A percentile compares a stretch with the other conserved stretches of the same genome.
These are phyloP conservation scores for Cordyceps pruinosa DNA, from an alignment of 2,329 filamentous ascomycete species.

Conservation along the genomic window DNA sequence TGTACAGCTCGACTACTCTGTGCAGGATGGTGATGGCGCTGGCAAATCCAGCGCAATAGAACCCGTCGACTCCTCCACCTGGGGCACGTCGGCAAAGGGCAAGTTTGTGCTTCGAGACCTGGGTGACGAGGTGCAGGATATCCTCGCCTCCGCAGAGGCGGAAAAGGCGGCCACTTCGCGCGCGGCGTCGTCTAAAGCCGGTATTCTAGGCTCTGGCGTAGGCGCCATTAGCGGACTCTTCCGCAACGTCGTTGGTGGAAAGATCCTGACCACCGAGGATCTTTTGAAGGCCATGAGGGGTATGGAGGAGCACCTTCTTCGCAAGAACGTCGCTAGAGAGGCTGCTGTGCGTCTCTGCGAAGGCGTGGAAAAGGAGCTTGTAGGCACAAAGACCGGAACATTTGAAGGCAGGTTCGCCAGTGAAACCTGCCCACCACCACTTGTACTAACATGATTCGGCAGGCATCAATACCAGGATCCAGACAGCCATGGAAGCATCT, in stretches of 20 bases:
- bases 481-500: conserved; percentile 82
- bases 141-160: conserved; percentile 72
- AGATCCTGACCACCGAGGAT: conserved; percentile 81
- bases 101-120: conserved; percentile 92
- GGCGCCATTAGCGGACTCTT: conserved; percentile 83
- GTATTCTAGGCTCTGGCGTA: conserved; percentile 71
- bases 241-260: conserved; percentile 90
- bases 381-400: conserved; percentile 84
- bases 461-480: conserved; percentile 74
- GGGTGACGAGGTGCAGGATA: conserved; percentile 86
- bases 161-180: conserved; percentile 46
- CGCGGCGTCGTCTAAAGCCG: conserved; percentile 41
- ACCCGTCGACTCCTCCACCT: conserved; percentile 68
- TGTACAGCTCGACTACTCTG: conserved; percentile 85
- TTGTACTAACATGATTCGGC: conserved; percentile 1
- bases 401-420: conserved; percentile 59
- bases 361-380: conserved; percentile 80
- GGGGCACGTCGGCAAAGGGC: conserved; percentile 81
- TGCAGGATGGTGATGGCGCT: conserved; percentile 38
- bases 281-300: conserved; percentile 87
- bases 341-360: conserved; percentile 86
- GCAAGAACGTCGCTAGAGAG: conserved; percentile 94
- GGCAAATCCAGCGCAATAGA: conserved; percentile 58
- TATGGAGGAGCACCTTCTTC: conserved; percentile 90
- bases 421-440: not conserved